phyloP scores from a whole-genome alignment of 495 filamentous ascomycete genomes.

The Aspergillus baeticus region DNA sequence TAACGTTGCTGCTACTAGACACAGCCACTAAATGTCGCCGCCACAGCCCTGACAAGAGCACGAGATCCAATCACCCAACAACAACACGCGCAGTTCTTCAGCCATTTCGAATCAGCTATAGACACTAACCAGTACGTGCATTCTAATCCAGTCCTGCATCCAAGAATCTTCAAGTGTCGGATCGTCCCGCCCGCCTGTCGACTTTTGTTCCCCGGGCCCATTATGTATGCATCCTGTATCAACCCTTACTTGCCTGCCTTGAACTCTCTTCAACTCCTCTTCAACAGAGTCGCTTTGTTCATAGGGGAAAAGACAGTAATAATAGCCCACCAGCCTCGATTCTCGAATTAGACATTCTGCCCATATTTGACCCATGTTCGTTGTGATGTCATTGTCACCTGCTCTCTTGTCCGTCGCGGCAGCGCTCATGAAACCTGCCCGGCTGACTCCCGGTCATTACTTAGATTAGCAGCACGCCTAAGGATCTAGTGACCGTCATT shows the following conservation, averaged over 20 bases:
- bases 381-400: constrained; percentile 3
- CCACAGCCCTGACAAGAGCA: background rate
- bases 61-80: constrained; percentile 9
- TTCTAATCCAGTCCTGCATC: background rate
- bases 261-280: too few relatives aligned
- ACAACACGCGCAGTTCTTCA: constrained; percentile 2
- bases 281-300: too few relatives aligned
- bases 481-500: background rate
- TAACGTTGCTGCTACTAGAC: background rate
- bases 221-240: too few relatives aligned
- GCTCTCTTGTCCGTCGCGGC: constrained; percentile 2
- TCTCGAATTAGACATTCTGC: background rate
- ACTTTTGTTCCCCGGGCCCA: too few relatives aligned
- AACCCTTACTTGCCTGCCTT: too few relatives aligned
- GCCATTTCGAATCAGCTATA: background rate
- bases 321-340: background rate
- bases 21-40: constrained; percentile 2
- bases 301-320: too few relatives aligned
- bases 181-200: too few relatives aligned
- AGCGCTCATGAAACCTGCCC: background rate
- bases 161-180: background rate
- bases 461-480: background rate
- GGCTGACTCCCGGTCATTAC: background rate
- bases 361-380: background rate
- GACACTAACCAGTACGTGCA: background rate